phyloP scores from a whole-genome alignment of 2,329 filamentous ascomycete species.

The Beauveria caledonica region DNA sequence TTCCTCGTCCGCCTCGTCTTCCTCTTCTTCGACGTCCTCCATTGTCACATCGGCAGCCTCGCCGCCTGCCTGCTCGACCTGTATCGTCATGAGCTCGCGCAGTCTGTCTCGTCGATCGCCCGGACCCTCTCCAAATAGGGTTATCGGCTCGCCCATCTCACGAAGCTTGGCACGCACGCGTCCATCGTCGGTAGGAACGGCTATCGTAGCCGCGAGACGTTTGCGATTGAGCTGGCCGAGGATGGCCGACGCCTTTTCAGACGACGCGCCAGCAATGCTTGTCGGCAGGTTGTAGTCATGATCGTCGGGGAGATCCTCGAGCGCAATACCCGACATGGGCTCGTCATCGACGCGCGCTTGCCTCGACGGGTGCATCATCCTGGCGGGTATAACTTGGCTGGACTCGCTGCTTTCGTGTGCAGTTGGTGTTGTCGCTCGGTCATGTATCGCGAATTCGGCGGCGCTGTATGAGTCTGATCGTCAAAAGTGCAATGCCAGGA shows the following conservation, averaged over 20 bases:
- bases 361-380: slow-evolving; percentile 76
- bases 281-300: slow-evolving; percentile 76
- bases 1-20: slow-evolving; percentile 71
- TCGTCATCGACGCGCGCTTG: slow-evolving; percentile 91
- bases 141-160: slow-evolving; percentile 87
- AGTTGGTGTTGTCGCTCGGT: not conserved
- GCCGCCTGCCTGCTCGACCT: slow-evolving; percentile 53
- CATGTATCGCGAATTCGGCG: not conserved
- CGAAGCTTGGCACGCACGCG: slow-evolving; percentile 74
- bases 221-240: slow-evolving; percentile 87
- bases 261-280: slow-evolving; percentile 55
- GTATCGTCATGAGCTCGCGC: slow-evolving; percentile 68
- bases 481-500: too few species aligned
- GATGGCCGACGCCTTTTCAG: slow-evolving; percentile 78
- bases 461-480: not conserved
- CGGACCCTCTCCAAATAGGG: slow-evolving; percentile 84
- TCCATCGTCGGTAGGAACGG: slow-evolving; percentile 88
- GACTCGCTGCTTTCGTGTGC: not conserved
- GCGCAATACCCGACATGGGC: slow-evolving; percentile 41
- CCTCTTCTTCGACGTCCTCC: slow-evolving; percentile 51
- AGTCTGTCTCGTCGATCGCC: slow-evolving; percentile 80
- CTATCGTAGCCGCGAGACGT: slow-evolving; percentile 76
- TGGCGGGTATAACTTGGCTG: slow-evolving; percentile 17
- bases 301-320: slow-evolving; percentile 53
- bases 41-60: slow-evolving; percentile 52